Conservation (phyloP, 1,284 basidiomycete species). For the Tylopilus sp. region DNA sequence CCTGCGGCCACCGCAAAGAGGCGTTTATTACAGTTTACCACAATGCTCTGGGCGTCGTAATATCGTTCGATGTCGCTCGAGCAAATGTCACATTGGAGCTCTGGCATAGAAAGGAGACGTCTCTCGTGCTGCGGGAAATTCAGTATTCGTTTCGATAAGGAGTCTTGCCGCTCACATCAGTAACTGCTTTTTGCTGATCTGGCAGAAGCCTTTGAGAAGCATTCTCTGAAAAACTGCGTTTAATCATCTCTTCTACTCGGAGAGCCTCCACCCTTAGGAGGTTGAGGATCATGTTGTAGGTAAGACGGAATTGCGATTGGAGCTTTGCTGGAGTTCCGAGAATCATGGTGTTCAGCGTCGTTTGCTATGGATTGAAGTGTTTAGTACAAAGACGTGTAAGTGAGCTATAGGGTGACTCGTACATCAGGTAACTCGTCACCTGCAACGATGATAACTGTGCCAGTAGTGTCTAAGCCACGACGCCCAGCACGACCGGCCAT, state of each 20-base stretch:
- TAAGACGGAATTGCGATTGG: slow-evolving; percentile 95
- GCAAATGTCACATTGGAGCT: slow-evolving; percentile 69
- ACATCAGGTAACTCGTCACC: slow-evolving; percentile 87
- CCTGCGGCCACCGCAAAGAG: slow-evolving; percentile 67
- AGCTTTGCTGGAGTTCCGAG: slow-evolving; percentile 88
- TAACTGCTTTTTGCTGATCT: slow-evolving; percentile 86
- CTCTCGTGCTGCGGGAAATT: slow-evolving; percentile 62
- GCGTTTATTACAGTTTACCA: slow-evolving; percentile 62
- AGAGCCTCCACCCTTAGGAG: slow-evolving; percentile 93
- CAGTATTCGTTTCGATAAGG: background rate
- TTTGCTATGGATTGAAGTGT: slow-evolving; percentile 47
- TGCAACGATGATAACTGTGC: slow-evolving; percentile 90
- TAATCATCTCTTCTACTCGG: slow-evolving; percentile 99
- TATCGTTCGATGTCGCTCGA: slow-evolving; percentile 64
- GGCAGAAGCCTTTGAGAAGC: slow-evolving; percentile 89
- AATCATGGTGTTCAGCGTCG: slow-evolving; percentile 82
- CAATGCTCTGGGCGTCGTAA: slow-evolving; percentile 72
- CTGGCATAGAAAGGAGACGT: slow-evolving; percentile 59
- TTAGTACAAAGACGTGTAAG: slow-evolving; percentile 13
- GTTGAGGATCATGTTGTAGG: slow-evolving; percentile 99
- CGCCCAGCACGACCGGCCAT: slow-evolving; percentile 99
- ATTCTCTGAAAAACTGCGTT: slow-evolving; percentile 98
- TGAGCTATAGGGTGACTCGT: slow-evolving; percentile 23
- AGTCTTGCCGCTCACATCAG: slow-evolving; percentile 50
- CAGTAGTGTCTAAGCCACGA: slow-evolving; percentile 91